Evolutionary conservation across 371 early-diverging fungal species (phyloP).

Genomic region (Synchytrium microbalum): DNA sequence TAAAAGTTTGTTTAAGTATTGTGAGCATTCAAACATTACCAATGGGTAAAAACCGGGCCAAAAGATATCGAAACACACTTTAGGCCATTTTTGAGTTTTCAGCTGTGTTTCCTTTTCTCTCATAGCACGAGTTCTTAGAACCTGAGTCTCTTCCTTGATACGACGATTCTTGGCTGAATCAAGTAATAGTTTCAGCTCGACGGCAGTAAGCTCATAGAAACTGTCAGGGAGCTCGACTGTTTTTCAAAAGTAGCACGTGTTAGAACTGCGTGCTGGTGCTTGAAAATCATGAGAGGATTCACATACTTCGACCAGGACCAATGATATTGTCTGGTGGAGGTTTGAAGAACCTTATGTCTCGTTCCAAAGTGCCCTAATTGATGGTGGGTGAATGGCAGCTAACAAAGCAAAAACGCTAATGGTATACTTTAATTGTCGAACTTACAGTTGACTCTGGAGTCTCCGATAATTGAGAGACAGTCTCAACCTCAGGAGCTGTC

Average conservation of each 20-base stretch:
- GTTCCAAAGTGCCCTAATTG: constrained; percentile 11
- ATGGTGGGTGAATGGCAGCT: neutral
- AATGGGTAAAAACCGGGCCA: neutral
- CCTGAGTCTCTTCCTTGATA: constrained; percentile 29
- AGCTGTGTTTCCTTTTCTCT: constrained; percentile 44
- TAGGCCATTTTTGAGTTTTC: constrained; percentile 36
- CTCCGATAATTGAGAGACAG: neutral
- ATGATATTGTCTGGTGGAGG: constrained; percentile 21
- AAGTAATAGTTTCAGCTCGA: constrained; percentile 38
- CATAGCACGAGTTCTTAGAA: constrained; percentile 44
- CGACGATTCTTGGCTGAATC: constrained; percentile 20
- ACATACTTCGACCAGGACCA: constrained; percentile 14
- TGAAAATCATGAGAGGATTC: neutral
- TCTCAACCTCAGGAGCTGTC: neutral
- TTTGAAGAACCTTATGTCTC: constrained; percentile 20
- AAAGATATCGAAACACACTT: constrained; percentile 10
- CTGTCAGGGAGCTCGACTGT: constrained; percentile 48
- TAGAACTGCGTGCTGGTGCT: neutral
- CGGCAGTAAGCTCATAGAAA: constrained; percentile 42
- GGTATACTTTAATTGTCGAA: neutral
- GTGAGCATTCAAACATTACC: neutral
- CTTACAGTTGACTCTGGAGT: neutral
- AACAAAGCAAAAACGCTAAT: neutral
- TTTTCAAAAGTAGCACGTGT: neutral
- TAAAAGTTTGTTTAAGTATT: neutral